A percentile compares a stretch with the other conserved stretches of the same genome.
These are phyloP conservation scores for Trichoderma gamsii DNA, from an alignment of 495 filamentous ascomycete genomes.

Conservation along the genomic window DNA sequence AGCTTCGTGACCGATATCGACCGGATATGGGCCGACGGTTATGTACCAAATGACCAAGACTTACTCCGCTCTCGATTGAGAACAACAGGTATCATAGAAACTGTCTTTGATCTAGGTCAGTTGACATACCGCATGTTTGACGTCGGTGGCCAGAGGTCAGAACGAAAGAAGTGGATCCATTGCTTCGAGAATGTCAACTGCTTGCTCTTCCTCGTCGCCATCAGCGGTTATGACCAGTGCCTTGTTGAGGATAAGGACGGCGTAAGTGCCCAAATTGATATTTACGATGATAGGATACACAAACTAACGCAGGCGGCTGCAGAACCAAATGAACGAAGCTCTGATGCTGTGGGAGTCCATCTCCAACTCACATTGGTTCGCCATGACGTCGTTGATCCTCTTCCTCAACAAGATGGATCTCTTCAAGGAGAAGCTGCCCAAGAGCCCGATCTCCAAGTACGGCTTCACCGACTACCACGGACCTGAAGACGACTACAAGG, in stretches of 20 bases:
- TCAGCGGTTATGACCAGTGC: constrained; percentile 96
- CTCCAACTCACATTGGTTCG: constrained; percentile 96
- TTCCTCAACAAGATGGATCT: constrained; percentile 99
- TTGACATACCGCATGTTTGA: constrained; percentile 99
- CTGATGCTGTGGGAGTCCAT: constrained; percentile 97
- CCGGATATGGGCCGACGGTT: constrained; percentile 77
- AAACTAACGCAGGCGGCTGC: constrained; percentile 22
- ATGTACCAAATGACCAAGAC: constrained; percentile 95
- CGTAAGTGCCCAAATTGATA: constrained; percentile 48
- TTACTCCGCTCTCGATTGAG: constrained; percentile 85
- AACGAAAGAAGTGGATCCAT: constrained; percentile 99
- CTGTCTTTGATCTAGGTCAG: constrained; percentile 87
- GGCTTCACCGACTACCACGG: constrained; percentile 83
- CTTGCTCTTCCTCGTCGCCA: constrained; percentile 88
- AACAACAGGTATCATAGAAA: constrained; percentile 96
- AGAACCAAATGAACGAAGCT: constrained; percentile 99
- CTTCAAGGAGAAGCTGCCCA: constrained; percentile 80
- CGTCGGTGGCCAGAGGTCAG: constrained; percentile 92
- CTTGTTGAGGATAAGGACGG: constrained; percentile 96
- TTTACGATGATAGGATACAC: neutral
- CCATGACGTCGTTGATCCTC: constrained; percentile 89
- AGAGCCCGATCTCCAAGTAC: constrained; percentile 77
- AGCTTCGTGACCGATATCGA: constrained; percentile 93
- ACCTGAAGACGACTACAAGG: constrained; percentile 45
- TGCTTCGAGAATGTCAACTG: constrained; percentile 97